These are phyloP conservation scores for Conoideocrella luteorostrata DNA, from an alignment of 2,329 filamentous ascomycete species.

Conservation along the genomic window DNA sequence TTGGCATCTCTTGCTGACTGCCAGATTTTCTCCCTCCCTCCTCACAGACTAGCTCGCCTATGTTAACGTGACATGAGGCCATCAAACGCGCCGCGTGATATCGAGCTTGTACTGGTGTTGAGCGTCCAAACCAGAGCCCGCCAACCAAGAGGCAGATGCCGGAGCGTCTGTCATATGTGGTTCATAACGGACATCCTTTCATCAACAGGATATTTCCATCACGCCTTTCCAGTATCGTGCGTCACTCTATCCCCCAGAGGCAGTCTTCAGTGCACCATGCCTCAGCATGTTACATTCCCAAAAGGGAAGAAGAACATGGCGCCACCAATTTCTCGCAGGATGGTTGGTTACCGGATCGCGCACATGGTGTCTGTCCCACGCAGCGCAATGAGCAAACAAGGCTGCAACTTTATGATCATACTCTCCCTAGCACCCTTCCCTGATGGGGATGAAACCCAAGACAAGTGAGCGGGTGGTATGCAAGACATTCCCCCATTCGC, in stretches of 20 bases:
- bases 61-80: background rate
- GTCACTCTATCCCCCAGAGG: background rate
- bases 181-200: background rate
- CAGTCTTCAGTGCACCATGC: background rate
- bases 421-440: no score
- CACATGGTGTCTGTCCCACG: background rate
- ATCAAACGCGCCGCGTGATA: background rate
- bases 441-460: background rate
- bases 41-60: background rate
- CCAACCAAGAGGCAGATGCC: no score
- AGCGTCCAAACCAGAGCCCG: no score
- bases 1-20: background rate
- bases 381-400: no score
- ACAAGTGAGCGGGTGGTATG: no score
- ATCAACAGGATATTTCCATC: background rate
- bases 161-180: background rate
- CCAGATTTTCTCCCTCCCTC: background rate
- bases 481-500: background rate
- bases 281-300: background rate
- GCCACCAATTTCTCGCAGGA: background rate
- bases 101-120: background rate
- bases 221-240: background rate
- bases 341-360: background rate
- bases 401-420: no score
- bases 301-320: no score